Conservation (phyloP, 177 flowering plant genomes). For the Tripterygium wilfordii region DNA sequence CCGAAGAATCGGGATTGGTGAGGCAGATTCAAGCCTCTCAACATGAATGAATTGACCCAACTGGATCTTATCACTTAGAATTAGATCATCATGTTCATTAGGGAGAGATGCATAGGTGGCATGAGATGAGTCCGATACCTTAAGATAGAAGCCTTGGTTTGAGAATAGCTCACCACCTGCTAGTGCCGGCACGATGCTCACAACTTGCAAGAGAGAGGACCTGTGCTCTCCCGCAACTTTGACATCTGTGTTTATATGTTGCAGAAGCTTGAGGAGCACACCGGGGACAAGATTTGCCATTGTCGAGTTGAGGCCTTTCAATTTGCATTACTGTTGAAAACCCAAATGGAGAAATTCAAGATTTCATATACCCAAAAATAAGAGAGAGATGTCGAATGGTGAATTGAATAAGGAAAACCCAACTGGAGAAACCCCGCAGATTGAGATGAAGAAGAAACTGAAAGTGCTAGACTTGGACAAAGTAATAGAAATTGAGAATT, state of each 20-base stretch:
- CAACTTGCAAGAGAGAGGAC: conserved; percentile 48
- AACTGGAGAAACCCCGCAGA: too few species aligned
- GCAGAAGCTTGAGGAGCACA: conserved; percentile 50
- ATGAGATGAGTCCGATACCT: conserved; percentile 61
- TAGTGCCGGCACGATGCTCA: conserved; percentile 55
- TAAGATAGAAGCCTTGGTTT: conserved; percentile 58
- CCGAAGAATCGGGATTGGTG: conserved; percentile 53
- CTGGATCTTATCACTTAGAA: conserved; percentile 41
- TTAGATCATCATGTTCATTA: conserved; percentile 46
- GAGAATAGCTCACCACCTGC: conserved; percentile 57
- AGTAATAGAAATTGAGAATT: too few species aligned
- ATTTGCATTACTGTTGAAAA: too few species aligned
- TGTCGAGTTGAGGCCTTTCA: too few species aligned
- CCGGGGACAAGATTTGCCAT: conserved; percentile 50
- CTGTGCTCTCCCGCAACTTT: conserved; percentile 11
- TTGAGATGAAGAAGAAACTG: too few species aligned
- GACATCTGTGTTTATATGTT: conserved; percentile 29
- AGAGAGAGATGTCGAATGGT: too few species aligned
- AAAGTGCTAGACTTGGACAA: too few species aligned
- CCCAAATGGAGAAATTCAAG: too few species aligned
- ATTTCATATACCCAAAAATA: too few species aligned
- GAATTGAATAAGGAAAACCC: too few species aligned
- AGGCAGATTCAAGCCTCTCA: conserved; percentile 36
- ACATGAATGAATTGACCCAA: conserved; percentile 66
- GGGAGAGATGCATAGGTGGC: conserved; percentile 56